These are phyloP conservation scores for Lachancea thermotolerans DNA, from an alignment of 805 yeast species.

Conservation along the genomic window DNA sequence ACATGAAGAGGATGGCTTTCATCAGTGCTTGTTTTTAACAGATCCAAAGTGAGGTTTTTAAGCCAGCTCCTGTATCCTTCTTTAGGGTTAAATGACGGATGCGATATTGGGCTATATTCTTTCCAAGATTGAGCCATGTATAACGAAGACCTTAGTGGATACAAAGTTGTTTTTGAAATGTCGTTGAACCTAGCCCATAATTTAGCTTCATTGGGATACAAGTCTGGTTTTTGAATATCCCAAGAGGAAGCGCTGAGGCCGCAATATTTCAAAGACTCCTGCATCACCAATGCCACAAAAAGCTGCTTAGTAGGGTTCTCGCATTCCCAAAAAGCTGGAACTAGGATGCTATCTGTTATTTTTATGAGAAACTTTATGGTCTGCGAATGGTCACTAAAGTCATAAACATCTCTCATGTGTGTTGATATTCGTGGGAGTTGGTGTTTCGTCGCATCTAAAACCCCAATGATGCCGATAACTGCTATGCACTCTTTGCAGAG, in stretches of 20 bases:
- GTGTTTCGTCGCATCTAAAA: constrained; percentile 58
- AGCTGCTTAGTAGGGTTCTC: constrained; percentile 80
- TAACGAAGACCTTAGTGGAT: constrained; percentile 67
- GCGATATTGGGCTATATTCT: constrained; percentile 39
- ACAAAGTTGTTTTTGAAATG: constrained; percentile 62
- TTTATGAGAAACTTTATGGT: constrained; percentile 55
- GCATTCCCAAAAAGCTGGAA: constrained; percentile 84
- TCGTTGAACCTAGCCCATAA: constrained; percentile 62
- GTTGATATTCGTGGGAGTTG: constrained; percentile 33
- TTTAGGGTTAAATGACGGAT: constrained; percentile 57
- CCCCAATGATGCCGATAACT: constrained; percentile 66
- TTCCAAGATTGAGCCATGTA: constrained; percentile 55
- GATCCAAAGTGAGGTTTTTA: constrained; percentile 56
- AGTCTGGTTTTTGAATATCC: constrained; percentile 23
- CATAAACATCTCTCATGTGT: constrained; percentile 44
- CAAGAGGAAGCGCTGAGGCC: constrained; percentile 37
- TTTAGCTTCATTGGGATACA: constrained; percentile 26
- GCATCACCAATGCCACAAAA: constrained; percentile 82
- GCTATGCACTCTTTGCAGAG: constrained; percentile 55
- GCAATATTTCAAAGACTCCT: constrained; percentile 66
- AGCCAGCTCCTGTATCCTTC: constrained; percentile 68
- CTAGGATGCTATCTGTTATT: constrained; percentile 62
- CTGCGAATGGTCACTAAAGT: constrained; percentile 58
- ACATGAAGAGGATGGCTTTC: constrained; percentile 47
- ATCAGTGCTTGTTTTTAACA: constrained; percentile 39